phyloP scores from a whole-genome alignment of 148 eudicot genomes.

The Beta vulgaris region DNA sequence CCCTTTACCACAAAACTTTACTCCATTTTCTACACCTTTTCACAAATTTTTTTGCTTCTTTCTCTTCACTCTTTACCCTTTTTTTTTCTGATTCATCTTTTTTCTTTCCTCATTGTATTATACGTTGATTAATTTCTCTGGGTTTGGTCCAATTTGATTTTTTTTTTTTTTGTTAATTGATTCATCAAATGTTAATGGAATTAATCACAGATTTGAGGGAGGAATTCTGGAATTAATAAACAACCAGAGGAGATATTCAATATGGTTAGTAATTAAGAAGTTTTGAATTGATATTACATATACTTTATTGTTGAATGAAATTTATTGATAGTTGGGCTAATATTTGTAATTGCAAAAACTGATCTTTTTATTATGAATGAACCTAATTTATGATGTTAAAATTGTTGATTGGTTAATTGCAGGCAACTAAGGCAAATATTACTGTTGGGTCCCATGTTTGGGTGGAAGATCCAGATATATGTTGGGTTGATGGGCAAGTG shows the following conservation, averaged over 20 bases:
- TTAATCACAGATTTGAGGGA: conserved; percentile 15
- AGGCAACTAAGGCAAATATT: conserved; percentile 40
- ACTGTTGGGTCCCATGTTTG: conserved; percentile 40
- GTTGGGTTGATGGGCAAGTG: conserved; percentile 49
- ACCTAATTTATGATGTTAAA: too few species aligned
- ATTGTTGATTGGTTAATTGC: conserved; percentile 23
- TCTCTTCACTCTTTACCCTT: background rate
- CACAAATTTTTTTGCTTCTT: background rate
- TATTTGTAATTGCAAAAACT: background rate
- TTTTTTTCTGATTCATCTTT: background rate
- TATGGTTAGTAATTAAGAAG: conserved; percentile 25
- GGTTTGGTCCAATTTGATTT: background rate
- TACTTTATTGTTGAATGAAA: background rate
- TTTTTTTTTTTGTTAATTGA: background rate
- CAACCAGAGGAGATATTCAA: background rate
- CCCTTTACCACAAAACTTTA: background rate
- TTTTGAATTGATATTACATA: too few species aligned
- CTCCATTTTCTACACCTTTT: conserved; percentile 7
- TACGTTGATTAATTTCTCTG: background rate
- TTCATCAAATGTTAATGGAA: background rate
- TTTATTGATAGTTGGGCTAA: background rate
- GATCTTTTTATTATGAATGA: background rate
- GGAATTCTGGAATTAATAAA: background rate
- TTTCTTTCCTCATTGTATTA: background rate
- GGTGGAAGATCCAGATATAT: conserved; percentile 40